phyloP scores from a whole-genome alignment of 805 yeast genomes.

The Metschnikowia hibisci region DNA sequence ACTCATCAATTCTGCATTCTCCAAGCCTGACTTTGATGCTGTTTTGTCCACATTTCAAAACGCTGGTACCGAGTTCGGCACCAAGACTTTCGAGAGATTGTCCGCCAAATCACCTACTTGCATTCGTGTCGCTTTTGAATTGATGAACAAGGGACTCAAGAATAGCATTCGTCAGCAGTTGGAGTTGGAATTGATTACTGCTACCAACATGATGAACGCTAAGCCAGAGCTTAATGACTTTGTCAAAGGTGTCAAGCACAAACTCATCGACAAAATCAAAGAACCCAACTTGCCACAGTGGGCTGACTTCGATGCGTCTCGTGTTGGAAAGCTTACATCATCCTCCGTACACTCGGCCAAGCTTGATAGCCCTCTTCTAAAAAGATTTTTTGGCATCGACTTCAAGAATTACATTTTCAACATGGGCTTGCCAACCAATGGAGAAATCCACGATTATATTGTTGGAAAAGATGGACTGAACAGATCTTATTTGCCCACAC shows the following conservation, averaged over 20 bases:
- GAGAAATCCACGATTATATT: constrained; percentile 59
- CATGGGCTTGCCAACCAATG: constrained; percentile 78
- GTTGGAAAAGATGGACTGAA: constrained; percentile 65
- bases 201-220: constrained; percentile 64
- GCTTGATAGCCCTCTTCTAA: constrained; percentile 32
- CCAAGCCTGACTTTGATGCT: constrained; percentile 48
- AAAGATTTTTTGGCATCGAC: constrained; percentile 37
- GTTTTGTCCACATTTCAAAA: constrained; percentile 50
- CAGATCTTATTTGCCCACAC: constrained; percentile 65
- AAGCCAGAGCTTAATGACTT: constrained; percentile 54
- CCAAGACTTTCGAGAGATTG: constrained; percentile 51
- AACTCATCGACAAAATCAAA: constrained; percentile 58
- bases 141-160: constrained; percentile 57
- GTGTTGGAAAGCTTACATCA: constrained; percentile 20
- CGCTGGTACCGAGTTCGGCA: constrained; percentile 66
- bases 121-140: constrained; percentile 64
- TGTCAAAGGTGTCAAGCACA: constrained; percentile 62
- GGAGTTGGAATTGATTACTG: constrained; percentile 68
- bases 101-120: constrained; percentile 73
- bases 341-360: constrained; percentile 18
- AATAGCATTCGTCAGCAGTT: constrained; percentile 63
- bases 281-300: constrained; percentile 48
- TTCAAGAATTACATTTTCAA: constrained; percentile 51
- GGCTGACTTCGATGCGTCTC: constrained; percentile 27
- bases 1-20: constrained; percentile 68